Base-by-base conservation (phyloP, 2,329 filamentous ascomycete species). In the Rhinocladiella similis region DNA sequence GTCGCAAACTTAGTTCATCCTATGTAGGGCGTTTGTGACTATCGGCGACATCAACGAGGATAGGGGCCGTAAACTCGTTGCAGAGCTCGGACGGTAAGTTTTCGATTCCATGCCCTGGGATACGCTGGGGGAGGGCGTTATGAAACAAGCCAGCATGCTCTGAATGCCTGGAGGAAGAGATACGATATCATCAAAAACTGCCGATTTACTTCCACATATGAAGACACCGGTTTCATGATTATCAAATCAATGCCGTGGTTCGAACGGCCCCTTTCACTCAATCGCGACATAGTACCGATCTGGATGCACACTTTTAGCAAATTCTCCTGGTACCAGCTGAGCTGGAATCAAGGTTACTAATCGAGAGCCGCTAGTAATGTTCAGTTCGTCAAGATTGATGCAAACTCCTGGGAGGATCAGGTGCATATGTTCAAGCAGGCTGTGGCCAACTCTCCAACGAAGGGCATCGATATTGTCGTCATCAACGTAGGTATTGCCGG, bases 361-460 rank as follows among this genome's bases (percentile, higher is more conserved):
- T 5, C 20, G n/a, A 14, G 10, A 25, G 6, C 22, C 13, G 38
- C 22, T 39, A 54, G 46, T 16, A 43, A 29, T n/a, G 45, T 16
- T 10, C 46, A 68, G 33, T 77, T 75, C 56, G 63, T 73, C 16
- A 71, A 72, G 56, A 75, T 73, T 54, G 74, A 79, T 25, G 72
- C 78, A 19, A 67, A 69, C 33, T 66, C 66, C 43, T 79, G 76
- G 75, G 70, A 77, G 0, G 67, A 77, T n/a, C 74, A 78, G 58
- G 69, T 73, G 7, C 53, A 53, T 3, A 64, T 76, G 13, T 79
- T 79, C 41, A 70, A 77, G 53, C 69, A 63, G 0, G 74, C 76
- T 1, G 69, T 70, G 14, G 54, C 47, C 1, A 63, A 66, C 33
- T 75, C 73, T 5, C 75, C 74, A 0, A 58, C 63, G 18, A 69